A percentile compares a stretch with the other conserved stretches of the same genome.
Conservation (phyloP, 1,139 yeast species). For the Saccharomycopsis phalli region DNA sequence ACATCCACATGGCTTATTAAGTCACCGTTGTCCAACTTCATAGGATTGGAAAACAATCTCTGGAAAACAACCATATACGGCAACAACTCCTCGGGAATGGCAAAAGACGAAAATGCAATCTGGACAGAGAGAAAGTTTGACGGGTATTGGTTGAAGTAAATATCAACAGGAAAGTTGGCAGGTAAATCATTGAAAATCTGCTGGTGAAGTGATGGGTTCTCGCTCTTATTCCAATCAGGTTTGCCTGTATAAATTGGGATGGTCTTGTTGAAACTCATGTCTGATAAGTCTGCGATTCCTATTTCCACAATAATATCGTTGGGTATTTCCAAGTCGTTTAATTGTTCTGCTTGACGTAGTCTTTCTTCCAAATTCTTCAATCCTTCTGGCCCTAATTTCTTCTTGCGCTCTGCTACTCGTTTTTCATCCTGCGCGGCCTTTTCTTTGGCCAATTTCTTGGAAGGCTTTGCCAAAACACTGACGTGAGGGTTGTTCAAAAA, state of each 20-base stretch:
- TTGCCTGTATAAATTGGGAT: slow-evolving; percentile 38
- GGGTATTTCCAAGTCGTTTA: slow-evolving; percentile 73
- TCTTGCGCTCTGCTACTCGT: slow-evolving; percentile 40
- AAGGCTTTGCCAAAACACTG: slow-evolving; percentile 69
- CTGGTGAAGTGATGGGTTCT: slow-evolving; percentile 26
- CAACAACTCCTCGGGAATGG: slow-evolving; percentile 47
- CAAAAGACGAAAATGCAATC: slow-evolving; percentile 53
- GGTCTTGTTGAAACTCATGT: slow-evolving; percentile 66
- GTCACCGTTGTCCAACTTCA: slow-evolving; percentile 53
- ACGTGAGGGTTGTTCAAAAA: slow-evolving; percentile 63
- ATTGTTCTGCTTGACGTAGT: slow-evolving; percentile 52
- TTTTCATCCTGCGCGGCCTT: slow-evolving; percentile 45
- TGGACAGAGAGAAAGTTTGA: slow-evolving; percentile 76
- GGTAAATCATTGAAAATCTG: slow-evolving; percentile 32
- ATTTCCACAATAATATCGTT: slow-evolving; percentile 49
- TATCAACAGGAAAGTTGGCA: slow-evolving; percentile 49
- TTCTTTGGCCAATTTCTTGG: slow-evolving; percentile 47
- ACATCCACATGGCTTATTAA: slow-evolving; percentile 65
- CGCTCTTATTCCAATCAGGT: slow-evolving; percentile 28
- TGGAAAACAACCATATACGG: slow-evolving; percentile 63
- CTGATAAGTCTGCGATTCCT: slow-evolving; percentile 65
- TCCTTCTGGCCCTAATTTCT: slow-evolving; percentile 52
- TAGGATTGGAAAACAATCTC: slow-evolving; percentile 63
- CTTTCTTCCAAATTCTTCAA: slow-evolving; percentile 41
- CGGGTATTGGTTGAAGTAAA: slow-evolving; percentile 72